Evolutionary conservation across 2,329 filamentous ascomycete species (phyloP).

Genomic region (Fusarium sp.): DNA sequence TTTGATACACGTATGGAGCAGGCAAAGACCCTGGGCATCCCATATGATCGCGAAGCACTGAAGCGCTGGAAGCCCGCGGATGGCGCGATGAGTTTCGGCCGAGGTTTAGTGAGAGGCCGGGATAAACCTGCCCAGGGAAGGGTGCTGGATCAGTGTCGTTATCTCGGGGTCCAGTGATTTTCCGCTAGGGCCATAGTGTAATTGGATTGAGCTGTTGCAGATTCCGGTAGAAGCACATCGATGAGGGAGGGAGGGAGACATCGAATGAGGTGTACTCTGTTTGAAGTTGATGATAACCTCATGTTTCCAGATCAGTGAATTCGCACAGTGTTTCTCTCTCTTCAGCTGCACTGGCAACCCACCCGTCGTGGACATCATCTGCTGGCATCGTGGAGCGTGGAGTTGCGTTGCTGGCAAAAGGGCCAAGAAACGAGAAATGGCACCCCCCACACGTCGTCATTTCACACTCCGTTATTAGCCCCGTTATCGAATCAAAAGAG

Average conservation of each 20-base stretch:
- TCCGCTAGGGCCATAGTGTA: background rate
- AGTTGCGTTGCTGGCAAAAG: constrained; percentile 32
- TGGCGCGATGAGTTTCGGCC: constrained; percentile 38
- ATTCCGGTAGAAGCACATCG: background rate
- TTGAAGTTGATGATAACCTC: constrained; percentile 15
- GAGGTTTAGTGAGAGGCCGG: constrained; percentile 25
- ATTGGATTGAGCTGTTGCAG: background rate
- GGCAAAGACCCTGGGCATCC: constrained; percentile 21
- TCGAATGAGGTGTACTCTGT: background rate
- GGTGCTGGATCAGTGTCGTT: background rate
- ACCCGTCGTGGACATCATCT: constrained; percentile 15
- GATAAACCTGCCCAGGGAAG: constrained; percentile 13
- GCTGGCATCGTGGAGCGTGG: constrained; percentile 30
- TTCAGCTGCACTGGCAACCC: constrained; percentile 42
- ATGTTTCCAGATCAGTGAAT: constrained; percentile 9
- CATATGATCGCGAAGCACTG: constrained; percentile 21
- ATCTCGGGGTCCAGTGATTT: constrained; percentile 9
- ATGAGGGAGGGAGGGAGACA: background rate
- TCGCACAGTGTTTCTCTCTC: constrained; percentile 37
- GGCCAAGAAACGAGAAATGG: constrained; percentile 34
- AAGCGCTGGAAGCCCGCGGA: constrained; percentile 17
- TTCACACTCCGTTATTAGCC: constrained; percentile 43
- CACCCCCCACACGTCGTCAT: constrained; percentile 44
- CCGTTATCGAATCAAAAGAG: constrained; percentile 43
- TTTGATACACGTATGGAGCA: constrained; percentile 25